phyloP scores from a whole-genome alignment of 192 early-diverging fungal genomes.

The Lobulomyces angularis region DNA sequence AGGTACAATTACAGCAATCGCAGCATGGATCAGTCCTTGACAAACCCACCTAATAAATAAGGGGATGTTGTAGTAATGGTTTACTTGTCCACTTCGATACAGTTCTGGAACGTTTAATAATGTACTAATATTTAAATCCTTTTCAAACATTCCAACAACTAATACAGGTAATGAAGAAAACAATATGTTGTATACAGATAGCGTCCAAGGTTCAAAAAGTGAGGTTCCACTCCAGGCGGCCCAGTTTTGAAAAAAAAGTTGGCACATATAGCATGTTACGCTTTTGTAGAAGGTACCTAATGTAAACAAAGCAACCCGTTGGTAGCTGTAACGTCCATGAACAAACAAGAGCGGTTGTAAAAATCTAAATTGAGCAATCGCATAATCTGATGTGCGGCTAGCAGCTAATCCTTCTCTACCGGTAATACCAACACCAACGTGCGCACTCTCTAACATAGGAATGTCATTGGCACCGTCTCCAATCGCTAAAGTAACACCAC shows the following conservation, averaged over 20 bases:
- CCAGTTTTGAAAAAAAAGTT: slow-evolving; percentile 63
- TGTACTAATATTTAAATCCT: slow-evolving; percentile 56
- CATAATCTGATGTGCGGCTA: slow-evolving; percentile 74
- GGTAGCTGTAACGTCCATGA: slow-evolving; percentile 80
- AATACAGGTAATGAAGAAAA: slow-evolving; percentile 71
- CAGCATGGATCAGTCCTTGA: slow-evolving; percentile 39
- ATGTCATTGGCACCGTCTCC: slow-evolving; percentile 94
- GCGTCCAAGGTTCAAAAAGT: slow-evolving; percentile 62
- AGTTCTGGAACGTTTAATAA: slow-evolving; percentile 58
- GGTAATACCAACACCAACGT: slow-evolving; percentile 85
- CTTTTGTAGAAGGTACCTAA: slow-evolving; percentile 83
- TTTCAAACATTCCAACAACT: slow-evolving; percentile 70
- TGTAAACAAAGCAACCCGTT: slow-evolving; percentile 56
- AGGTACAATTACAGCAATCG: background rate
- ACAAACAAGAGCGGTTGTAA: slow-evolving; percentile 68
- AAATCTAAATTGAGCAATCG: slow-evolving; percentile 82
- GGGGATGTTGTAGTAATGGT: slow-evolving; percentile 38
- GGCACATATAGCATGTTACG: slow-evolving; percentile 63
- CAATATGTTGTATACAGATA: slow-evolving; percentile 71
- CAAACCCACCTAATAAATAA: slow-evolving; percentile 41
- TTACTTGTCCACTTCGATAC: slow-evolving; percentile 48
- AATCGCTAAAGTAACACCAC: slow-evolving; percentile 61
- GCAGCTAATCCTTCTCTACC: slow-evolving; percentile 82
- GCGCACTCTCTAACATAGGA: slow-evolving; percentile 88
- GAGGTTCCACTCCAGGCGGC: slow-evolving; percentile 64